Base-by-base conservation (phyloP, 805 yeast species). In the Starmerella tilneyi region DNA sequence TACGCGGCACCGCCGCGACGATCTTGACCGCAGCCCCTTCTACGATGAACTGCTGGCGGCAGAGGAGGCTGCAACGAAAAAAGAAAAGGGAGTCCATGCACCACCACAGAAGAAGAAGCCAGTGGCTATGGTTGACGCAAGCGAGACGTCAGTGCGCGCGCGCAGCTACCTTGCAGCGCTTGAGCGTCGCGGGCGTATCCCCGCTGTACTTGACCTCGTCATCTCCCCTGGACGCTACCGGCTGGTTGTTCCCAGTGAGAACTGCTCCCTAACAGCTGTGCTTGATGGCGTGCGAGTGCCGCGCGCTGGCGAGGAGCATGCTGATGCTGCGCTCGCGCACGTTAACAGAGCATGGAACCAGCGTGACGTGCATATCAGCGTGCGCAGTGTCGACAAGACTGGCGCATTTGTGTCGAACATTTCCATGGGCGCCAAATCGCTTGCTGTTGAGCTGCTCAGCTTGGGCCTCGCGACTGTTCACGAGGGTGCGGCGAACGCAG, bases 321-420 rank as follows among this genome's bases (percentile, higher is more conserved):
- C 72, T 9, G 71, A 73, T 17, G 71, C 44, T 35, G 84, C 84
- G 2, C 57, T 75, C 23, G 73, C 68, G 30, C 77, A 66, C 57
- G 71, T 78, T 48, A 69, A 67, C 55, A 71, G 70, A 49, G 72
- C 73, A 49, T 69, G 73, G 42, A 67, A 76, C 60, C 95, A 84
- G 65, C 74, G 85, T 58, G 84, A 78, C 50, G 83, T 84, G 34
- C 77, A 74, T 51, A 66, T 84, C 51, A 80, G 79, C 44, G 72
- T 84, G 17, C 74, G 74, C 52, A 79, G 74, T 46, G 73, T 74
- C 43, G 95, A 85, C 60, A 81, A 78, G 58, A 69, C 79, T 45
- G 94, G 94, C 47, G 84, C 82, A 0, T 85, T 85, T 57, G 75
- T 83, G 57, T 92, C 94, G 38, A 75, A 78, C 56, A 56, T 83